Percentiles rank a stretch among this genome's conserved stretches.
Conservation (phyloP, 371 early-diverging fungal species). For the Funneliformis caledonium region DNA sequence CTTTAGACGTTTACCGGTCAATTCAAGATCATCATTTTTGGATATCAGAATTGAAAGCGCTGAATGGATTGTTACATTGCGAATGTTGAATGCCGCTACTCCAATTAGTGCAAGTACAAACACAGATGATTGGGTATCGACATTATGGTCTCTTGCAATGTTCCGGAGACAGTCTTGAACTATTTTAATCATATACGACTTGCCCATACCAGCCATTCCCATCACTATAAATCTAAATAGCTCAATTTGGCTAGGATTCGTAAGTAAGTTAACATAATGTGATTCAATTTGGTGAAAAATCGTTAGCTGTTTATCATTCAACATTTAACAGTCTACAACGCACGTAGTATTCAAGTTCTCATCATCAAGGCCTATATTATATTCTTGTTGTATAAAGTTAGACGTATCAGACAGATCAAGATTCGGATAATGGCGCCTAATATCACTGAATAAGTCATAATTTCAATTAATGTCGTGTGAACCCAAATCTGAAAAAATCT, state of each 20-base stretch:
- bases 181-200: too few species aligned
- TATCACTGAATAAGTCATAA: too few species aligned
- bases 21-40: too few species aligned
- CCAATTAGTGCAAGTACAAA: too few species aligned
- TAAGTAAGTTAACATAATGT: neutral
- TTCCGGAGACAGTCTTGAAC: too few species aligned
- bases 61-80: too few species aligned
- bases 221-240: neutral
- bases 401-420: neutral
- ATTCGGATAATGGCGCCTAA: neutral
- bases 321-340: neutral
- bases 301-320: neutral
- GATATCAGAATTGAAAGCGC: too few species aligned
- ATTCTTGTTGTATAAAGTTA: neutral
- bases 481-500: neutral
- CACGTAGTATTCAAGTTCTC: neutral
- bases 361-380: neutral
- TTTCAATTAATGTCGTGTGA: neutral
- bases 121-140: too few species aligned
- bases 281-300: neutral
- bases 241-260: neutral
- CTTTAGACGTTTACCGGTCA: too few species aligned
- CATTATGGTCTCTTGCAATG: too few species aligned
- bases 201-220: too few species aligned
- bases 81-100: too few species aligned